Conservation (phyloP, 2,329 filamentous ascomycete species). For the Penicillium corylophilum region DNA sequence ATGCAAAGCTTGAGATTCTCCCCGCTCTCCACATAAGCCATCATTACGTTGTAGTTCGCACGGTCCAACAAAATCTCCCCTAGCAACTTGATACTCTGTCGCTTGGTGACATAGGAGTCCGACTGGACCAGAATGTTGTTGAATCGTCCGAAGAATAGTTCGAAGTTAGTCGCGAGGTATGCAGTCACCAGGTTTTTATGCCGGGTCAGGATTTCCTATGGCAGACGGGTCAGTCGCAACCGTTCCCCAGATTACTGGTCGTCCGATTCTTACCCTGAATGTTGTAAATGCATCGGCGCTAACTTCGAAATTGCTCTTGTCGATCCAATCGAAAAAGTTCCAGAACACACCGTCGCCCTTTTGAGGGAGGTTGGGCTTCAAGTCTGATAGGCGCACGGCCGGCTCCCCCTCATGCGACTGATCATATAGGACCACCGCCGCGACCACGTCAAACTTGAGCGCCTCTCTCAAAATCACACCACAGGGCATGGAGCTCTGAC, state of each 20-base stretch:
- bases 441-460: conserved; percentile 85
- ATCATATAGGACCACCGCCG: conserved; percentile 89
- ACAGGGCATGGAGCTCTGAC: conserved; percentile 87
- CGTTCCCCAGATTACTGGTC: neutral
- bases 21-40: conserved; percentile 88
- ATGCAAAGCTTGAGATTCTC: conserved; percentile 98
- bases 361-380: conserved; percentile 73
- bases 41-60: conserved; percentile 98
- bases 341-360: conserved; percentile 87
- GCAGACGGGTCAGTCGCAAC: conserved; percentile 2
- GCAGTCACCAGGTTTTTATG: conserved; percentile 89
- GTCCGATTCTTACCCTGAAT: conserved; percentile 67
- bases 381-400: conserved; percentile 71
- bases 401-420: conserved; percentile 74
- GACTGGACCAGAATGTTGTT: conserved; percentile 86
- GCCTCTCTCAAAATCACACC: conserved; percentile 87
- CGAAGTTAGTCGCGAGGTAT: conserved; percentile 87
- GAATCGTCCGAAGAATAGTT: conserved; percentile 88
- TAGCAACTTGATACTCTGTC: conserved; percentile 95
- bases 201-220: conserved; percentile 83
- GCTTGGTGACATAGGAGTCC: conserved; percentile 94
- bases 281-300: conserved; percentile 97
- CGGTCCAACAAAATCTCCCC: conserved; percentile 93
- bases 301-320: conserved; percentile 93
- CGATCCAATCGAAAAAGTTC: conserved; percentile 97